Evolutionary conservation across 2,329 filamentous ascomycete species (phyloP).

Genomic region (Fusarium xylarioides): DNA sequence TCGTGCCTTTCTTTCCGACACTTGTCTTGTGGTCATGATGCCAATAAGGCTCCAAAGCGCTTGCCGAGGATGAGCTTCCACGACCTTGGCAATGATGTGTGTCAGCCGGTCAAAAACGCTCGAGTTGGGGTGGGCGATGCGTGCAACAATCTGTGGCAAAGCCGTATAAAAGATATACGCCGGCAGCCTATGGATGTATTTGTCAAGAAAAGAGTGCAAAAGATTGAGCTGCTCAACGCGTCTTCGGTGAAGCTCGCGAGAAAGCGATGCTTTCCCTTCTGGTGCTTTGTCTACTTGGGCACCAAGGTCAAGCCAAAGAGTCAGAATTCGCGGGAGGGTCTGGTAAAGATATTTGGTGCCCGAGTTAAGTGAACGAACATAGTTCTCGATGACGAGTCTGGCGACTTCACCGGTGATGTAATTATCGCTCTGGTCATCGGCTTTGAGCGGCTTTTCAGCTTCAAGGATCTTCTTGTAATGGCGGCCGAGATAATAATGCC

Average conservation of each 20-base stretch:
- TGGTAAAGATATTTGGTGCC: constrained; percentile 97
- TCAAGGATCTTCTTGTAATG: constrained; percentile 98
- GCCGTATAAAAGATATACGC: constrained; percentile 83
- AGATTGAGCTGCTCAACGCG: constrained; percentile 73
- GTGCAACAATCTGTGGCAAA: constrained; percentile 92
- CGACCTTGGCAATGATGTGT: constrained; percentile 85
- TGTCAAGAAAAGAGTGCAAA: constrained; percentile 79
- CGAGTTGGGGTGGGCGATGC: constrained; percentile 85
- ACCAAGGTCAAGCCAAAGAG: constrained; percentile 93
- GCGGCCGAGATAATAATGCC: constrained; percentile 94
- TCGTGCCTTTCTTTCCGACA: constrained; percentile 68
- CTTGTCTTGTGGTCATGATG: constrained; percentile 81
- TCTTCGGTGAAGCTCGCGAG: constrained; percentile 60
- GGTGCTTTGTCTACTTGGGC: constrained; percentile 73
- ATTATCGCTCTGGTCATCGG: constrained; percentile 78
- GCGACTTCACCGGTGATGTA: constrained; percentile 84
- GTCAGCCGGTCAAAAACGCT: constrained; percentile 81
- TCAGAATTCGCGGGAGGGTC: constrained; percentile 89
- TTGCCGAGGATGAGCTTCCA: constrained; percentile 87
- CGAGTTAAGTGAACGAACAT: constrained; percentile 83
- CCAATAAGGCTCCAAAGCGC: constrained; percentile 91
- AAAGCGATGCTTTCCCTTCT: constrained; percentile 63
- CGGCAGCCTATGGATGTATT: constrained; percentile 77
- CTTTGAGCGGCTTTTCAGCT: constrained; percentile 80
- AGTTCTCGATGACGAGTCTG: constrained; percentile 93